These are phyloP conservation scores for Calonectria montana DNA, from an alignment of 2,329 filamentous ascomycete species.

Conservation along the genomic window DNA sequence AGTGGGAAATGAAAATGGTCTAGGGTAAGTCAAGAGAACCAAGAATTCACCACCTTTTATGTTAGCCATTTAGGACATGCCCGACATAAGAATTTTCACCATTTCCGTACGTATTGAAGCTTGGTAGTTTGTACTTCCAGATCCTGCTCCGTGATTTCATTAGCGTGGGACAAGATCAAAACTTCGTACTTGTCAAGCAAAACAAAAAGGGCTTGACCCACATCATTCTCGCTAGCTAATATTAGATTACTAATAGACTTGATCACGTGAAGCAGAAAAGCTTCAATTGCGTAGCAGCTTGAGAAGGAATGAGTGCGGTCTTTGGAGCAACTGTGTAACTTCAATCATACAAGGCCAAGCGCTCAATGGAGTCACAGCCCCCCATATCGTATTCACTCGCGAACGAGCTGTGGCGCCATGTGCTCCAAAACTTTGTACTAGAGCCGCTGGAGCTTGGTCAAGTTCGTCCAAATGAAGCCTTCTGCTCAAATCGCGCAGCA, in stretches of 20 bases:
- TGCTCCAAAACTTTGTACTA: constrained; percentile 11
- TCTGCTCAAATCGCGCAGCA: constrained; percentile 5
- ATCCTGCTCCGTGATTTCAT: too few species aligned
- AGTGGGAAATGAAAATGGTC: too few species aligned
- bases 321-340: background rate
- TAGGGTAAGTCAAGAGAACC: too few species aligned
- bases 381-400: background rate
- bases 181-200: too few species aligned
- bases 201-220: background rate
- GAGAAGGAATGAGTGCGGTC: background rate
- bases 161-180: too few species aligned
- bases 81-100: too few species aligned
- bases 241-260: background rate
- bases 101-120: too few species aligned
- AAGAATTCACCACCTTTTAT: too few species aligned
- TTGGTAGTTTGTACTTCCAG: too few species aligned
- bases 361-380: background rate
- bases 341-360: background rate
- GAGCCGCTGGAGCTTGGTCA: constrained; percentile 5
- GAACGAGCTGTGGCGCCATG: constrained; percentile 12
- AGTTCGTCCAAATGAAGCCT: background rate
- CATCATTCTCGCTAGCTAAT: background rate
- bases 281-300: background rate
- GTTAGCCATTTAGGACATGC: too few species aligned
- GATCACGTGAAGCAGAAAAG: background rate